These are phyloP conservation scores for Pterocarpus santalinus DNA, from an alignment of 306 rosid species.

Conservation along the genomic window DNA sequence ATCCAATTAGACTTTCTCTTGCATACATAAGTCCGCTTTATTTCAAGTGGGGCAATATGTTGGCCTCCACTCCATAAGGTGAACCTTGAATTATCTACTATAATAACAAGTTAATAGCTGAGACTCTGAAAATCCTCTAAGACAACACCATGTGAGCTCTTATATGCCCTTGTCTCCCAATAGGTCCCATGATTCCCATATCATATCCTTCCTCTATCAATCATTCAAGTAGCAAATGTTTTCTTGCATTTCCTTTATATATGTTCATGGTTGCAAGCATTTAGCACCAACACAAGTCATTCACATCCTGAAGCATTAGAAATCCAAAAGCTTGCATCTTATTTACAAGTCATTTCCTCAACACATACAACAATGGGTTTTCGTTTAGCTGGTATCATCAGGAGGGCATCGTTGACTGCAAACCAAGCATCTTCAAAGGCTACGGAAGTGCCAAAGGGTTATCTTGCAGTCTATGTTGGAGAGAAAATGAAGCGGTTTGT, in stretches of 20 bases:
- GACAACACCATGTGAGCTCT: conserved; percentile 54
- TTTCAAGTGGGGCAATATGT: neutral
- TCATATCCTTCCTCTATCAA: neutral
- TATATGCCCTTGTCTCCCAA: conserved; percentile 20
- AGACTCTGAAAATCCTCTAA: conserved; percentile 11
- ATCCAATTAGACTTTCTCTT: neutral
- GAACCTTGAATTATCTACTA: neutral
- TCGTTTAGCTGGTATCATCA: conserved; percentile 32
- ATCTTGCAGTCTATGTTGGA: conserved; percentile 41
- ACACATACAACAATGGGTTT: conserved; percentile 38
- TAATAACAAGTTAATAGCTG: conserved; percentile 1
- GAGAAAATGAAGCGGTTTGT: conserved; percentile 54
- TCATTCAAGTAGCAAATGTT: neutral
- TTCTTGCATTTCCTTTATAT: conserved; percentile 24
- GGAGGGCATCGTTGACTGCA: neutral
- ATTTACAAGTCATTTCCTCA: neutral
- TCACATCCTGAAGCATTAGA: conserved; percentile 14
- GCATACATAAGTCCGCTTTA: neutral
- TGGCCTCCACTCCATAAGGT: conserved; percentile 2
- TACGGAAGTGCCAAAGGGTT: conserved; percentile 57
- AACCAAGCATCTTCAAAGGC: conserved; percentile 38
- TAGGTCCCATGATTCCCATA: conserved; percentile 2
- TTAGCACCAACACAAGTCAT: conserved; percentile 33
- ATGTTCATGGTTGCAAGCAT: conserved; percentile 25
- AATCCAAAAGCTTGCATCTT: neutral